Percentiles rank a stretch among this genome's conserved stretches.
These are phyloP conservation scores for Globisporangium barbulae DNA, from an alignment of 352 stramenopile species.

Conservation along the genomic window DNA sequence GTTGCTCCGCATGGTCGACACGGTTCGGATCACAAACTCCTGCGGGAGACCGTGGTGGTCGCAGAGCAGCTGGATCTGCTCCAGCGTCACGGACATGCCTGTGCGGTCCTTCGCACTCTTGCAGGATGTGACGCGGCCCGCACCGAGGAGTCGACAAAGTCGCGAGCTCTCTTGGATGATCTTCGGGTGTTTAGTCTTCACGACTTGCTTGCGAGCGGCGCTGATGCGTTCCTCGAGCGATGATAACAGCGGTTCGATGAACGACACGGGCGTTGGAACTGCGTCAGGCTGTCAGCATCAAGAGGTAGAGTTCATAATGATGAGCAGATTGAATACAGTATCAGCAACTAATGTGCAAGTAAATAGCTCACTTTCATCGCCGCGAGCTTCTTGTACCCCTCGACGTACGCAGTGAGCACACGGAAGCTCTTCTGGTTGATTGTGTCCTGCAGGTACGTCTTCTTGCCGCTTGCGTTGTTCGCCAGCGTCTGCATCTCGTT, in stretches of 20 bases:
- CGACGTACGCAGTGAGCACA: conserved; percentile 49
- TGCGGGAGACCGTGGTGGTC: conserved; percentile 57
- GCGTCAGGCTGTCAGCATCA: conserved; percentile 28
- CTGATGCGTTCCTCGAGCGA: conserved; percentile 54
- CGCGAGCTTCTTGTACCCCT: conserved; percentile 60
- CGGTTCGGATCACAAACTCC: conserved; percentile 55
- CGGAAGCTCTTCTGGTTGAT: conserved; percentile 77
- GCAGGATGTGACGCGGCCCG: conserved; percentile 91
- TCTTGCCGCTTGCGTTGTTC: conserved; percentile 64
- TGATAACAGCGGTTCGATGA: conserved; percentile 35
- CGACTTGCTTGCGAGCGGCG: conserved; percentile 56
- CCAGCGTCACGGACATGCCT: conserved; percentile 94
- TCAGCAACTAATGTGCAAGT: not conserved
- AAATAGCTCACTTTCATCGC: conserved; percentile 23
- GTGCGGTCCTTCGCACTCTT: conserved; percentile 96
- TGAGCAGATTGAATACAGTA: not conserved
- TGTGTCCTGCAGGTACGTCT: conserved; percentile 67
- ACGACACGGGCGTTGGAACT: conserved; percentile 43
- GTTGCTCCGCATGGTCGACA: conserved; percentile 78
- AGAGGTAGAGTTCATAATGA: conserved; percentile 4
- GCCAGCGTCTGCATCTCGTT: conserved; percentile 81
- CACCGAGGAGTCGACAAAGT: conserved; percentile 81
- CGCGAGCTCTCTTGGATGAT: conserved; percentile 69
- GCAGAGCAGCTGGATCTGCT: conserved; percentile 75
- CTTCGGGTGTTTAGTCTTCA: conserved; percentile 75